Base-by-base conservation (phyloP, 2,329 filamentous ascomycete genomes). In the Arthrobotrys sinensis region DNA sequence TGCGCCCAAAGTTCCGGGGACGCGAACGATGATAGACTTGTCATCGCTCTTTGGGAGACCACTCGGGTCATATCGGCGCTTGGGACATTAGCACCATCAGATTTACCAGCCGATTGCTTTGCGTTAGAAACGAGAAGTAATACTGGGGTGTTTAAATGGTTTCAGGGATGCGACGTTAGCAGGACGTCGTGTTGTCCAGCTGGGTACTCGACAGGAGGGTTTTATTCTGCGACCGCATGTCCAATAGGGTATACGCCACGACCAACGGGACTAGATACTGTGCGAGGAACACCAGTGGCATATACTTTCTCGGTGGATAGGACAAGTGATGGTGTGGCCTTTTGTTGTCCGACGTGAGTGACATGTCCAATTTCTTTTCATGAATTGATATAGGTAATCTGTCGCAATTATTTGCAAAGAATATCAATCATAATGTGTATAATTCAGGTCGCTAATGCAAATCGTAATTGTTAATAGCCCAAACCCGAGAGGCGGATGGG, bases 281-380 rank as follows among this genome's bases (percentile, higher is more conserved):
- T 40, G 19, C 16, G 12, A 11, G 53, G 53, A 7, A 60, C 52
- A 14, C 52, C 52, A 3, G 52, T 57, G 52, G 52, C n/a, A 11
- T 40, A 24, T 28, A 43, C 55, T 0, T 40, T 60, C 28, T 60
- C 55, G 11, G 55, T 60, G 11, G 55, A 60, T 43, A 43, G 55
- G 36, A 60, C 55, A 4, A 10, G 2, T 11, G 34, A n/a, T 28
- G 12, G 16, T 7, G 55, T 43, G 19, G 19, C 16, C 1, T 60
- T 40, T n/a, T 60, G 55, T n/a, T 60, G 55, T 28, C 55, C 36
- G 19, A 43, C 36, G 55, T 60, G 36, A 60, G 55, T 60, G 12
- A 57, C 32, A 21, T 21, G 4, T 36, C 34, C 19, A n/a, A 40
- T 40, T 2, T 21, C 38, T 16, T 53, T 34, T 34, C 21, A 6